Conservation (phyloP, 352 stramenopile genomes). For the Phytopythium aichiense region DNA sequence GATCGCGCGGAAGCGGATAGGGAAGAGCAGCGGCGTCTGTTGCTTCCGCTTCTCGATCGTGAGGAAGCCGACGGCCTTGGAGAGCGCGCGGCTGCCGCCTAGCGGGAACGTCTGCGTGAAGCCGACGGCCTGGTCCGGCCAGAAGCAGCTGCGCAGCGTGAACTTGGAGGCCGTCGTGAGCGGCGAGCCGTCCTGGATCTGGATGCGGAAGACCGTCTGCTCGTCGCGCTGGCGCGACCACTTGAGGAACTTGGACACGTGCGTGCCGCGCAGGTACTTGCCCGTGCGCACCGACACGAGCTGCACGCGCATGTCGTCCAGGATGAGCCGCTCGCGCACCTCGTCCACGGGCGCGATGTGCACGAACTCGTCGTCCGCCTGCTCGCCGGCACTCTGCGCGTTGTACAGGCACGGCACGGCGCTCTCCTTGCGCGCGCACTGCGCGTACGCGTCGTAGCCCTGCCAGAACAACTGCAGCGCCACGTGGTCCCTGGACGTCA, state of each 20-base stretch:
- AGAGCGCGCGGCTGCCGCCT: conserved; percentile 37
- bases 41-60: conserved; percentile 71
- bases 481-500: conserved; percentile 47
- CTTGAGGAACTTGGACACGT: conserved; percentile 64
- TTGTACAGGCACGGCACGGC: conserved; percentile 58
- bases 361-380: conserved; percentile 44
- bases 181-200: conserved; percentile 48
- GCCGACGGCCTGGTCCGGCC: conserved; percentile 39
- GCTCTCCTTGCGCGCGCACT: conserved; percentile 42
- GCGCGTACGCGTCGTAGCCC: conserved; percentile 56
- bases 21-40: conserved; percentile 51
- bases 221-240: conserved; percentile 54
- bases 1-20: conserved; percentile 51
- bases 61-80: conserved; percentile 53
- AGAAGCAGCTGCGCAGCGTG: conserved; percentile 55
- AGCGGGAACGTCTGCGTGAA: conserved; percentile 57
- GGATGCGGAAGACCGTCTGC: conserved; percentile 60
- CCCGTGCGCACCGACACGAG: conserved; percentile 40
- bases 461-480: conserved; percentile 70
- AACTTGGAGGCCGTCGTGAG: conserved; percentile 48
- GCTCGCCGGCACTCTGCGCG: conserved; percentile 29
- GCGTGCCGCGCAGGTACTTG: conserved; percentile 55
- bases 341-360: conserved; percentile 51
- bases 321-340: conserved; percentile 46
- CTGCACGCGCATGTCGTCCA: conserved; percentile 60